A percentile compares a stretch with the other conserved stretches of the same genome.
Conservation (phyloP, 306 rosid genomes). For the Rubus parviflorus region DNA sequence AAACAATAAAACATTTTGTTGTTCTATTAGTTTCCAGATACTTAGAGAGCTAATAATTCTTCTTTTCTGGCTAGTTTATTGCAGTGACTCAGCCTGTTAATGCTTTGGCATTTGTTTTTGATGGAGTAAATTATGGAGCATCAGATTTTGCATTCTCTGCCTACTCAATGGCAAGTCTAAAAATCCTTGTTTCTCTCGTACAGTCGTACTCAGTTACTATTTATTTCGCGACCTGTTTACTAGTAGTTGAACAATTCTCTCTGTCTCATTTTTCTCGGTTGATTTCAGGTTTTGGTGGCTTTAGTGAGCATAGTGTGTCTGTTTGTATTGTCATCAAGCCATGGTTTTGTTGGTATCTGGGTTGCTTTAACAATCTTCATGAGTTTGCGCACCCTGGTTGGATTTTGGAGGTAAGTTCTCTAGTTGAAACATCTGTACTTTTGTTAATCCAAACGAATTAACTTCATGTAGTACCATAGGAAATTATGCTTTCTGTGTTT, state of each 20-base stretch:
- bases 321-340: constrained; percentile 51
- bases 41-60: constrained; percentile 12
- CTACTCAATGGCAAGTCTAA: constrained; percentile 65
- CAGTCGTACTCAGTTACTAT: too few relatives aligned
- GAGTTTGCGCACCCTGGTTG: constrained; percentile 73
- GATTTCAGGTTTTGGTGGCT: constrained; percentile 66
- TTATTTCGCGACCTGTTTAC: neutral
- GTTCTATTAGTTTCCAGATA: neutral
- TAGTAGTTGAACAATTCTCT: neutral
- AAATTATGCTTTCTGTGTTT: neutral
- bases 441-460: neutral
- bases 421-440: neutral
- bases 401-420: constrained; percentile 59
- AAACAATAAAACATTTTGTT: neutral
- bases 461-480: neutral
- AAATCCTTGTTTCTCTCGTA: constrained; percentile 11
- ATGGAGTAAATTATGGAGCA: constrained; percentile 90
- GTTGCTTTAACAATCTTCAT: constrained; percentile 68
- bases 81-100: constrained; percentile 82
- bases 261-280: neutral
- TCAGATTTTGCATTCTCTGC: constrained; percentile 93
- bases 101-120: constrained; percentile 79
- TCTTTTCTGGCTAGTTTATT: constrained; percentile 53
- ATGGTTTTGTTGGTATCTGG: constrained; percentile 91
- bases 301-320: constrained; percentile 58